phyloP scores from a whole-genome alignment of 1,284 basidiomycete species.

The Salmacisia buchloeana region DNA sequence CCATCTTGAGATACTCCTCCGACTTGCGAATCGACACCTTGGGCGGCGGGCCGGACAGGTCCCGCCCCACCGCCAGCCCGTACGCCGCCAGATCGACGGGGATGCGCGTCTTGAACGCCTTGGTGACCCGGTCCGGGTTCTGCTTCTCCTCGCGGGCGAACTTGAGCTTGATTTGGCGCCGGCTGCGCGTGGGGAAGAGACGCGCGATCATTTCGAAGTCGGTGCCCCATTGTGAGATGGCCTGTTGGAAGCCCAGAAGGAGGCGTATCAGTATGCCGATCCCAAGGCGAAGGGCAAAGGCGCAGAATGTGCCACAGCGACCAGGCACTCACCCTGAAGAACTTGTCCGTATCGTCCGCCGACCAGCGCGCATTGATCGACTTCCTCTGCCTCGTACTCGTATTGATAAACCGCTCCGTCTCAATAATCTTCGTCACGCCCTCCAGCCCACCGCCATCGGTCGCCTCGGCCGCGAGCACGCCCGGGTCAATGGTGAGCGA shows the following conservation, averaged over 20 bases:
- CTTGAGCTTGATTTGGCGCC: slow-evolving; percentile 82
- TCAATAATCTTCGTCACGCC: slow-evolving; percentile 1
- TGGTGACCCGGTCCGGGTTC: slow-evolving; percentile 55
- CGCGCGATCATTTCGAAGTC: slow-evolving; percentile 86
- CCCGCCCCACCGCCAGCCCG: slow-evolving; percentile 39
- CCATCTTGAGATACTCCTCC: slow-evolving; percentile 7
- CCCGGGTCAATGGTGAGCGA: slow-evolving; percentile 3
- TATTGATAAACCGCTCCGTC: slow-evolving; percentile 8
- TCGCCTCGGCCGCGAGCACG: not conserved
- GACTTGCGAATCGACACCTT: slow-evolving; percentile 18
- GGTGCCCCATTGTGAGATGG: slow-evolving; percentile 77
- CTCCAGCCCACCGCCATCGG: not conserved
- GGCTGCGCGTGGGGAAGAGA: slow-evolving; percentile 74
- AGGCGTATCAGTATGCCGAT: not conserved
- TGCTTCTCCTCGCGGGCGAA: slow-evolving; percentile 80
- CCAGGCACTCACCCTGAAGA: slow-evolving; percentile 64
- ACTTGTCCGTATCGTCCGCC: slow-evolving; percentile 74
- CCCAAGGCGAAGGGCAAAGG: not conserved
- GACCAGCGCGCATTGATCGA: slow-evolving; percentile 67
- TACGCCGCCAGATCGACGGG: slow-evolving; percentile 44
- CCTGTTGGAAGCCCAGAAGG: slow-evolving; percentile 55
- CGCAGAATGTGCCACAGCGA: not conserved
- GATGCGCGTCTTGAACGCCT: slow-evolving; percentile 36
- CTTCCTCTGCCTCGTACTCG: slow-evolving; percentile 54
- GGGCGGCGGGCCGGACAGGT: slow-evolving; percentile 45